Evolutionary conservation across 345 rosid species (phyloP), one percentile per base, ranked within the genome.

Genomic region (Cardamine chenopodiifolia): DNA sequence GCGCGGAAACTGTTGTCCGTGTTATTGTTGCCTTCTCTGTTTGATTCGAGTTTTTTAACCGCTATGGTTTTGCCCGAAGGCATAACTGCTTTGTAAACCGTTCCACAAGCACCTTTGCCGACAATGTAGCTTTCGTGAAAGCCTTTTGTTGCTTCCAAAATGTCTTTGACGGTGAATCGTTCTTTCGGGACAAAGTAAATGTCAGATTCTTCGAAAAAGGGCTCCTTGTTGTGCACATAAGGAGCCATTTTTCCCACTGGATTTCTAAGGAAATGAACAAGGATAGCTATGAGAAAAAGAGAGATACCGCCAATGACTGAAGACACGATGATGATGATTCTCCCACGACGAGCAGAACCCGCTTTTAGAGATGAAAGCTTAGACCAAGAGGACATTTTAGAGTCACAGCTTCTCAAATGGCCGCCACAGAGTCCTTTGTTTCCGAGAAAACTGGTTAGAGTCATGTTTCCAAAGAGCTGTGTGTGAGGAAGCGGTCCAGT

Each of bases 41-140:
- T 76, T 2, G 99, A 92, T 69, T 87, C 86, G 4, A 92, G 82
- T 80, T 79, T 89, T 73, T 96, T 96, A 37, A 89, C 96, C 3
- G 99, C 99, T 44, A 90, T 75, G 48, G 78, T 78, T 76, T 79
- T 86, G 26, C 97, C 97, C 2, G 89, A 80, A 8, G 80, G 84
- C 94, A 92, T 75, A 61, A 82, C 85, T 13, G 98, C 97, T 76
- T 86, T 92, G 73, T 90, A 96, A 28, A 96, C 98, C 1, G 93
- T 88, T 76, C 99, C 99, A 62, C 97, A 90, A 37, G 97, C 99
- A 50, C 99, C 99, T 66, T 81, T 85, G 45, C 99, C 98, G n/a
- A 92, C 82, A 26, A 87, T 75, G 70, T 86, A 96, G 67, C 88
- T 85, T 3, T 96, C 97, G 15, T 89, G 83, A 66, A 96, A 96